phyloP scores from a whole-genome alignment of 441 rosid genomes.

The Adansonia grandidieri region DNA sequence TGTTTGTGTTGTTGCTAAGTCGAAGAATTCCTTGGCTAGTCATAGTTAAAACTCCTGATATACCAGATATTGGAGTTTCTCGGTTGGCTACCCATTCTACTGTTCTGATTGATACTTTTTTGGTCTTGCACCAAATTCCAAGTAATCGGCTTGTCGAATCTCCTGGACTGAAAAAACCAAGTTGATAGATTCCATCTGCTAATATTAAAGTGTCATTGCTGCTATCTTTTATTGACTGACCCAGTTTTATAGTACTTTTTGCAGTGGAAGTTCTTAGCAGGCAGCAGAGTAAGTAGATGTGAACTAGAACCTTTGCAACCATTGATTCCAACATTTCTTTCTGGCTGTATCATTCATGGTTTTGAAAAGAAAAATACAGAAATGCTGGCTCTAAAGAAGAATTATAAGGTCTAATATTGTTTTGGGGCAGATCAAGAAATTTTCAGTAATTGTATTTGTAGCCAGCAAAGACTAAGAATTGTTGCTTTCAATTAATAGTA shows the following conservation, averaged over 20 bases:
- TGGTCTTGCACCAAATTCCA: constrained; percentile 33
- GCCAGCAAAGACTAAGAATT: no score
- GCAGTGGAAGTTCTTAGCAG: background rate
- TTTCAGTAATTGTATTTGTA: no score
- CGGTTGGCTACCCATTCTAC: constrained; percentile 43
- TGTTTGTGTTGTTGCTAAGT: constrained; percentile 20
- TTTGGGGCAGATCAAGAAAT: no score
- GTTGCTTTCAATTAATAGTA: no score
- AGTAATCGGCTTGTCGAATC: constrained; percentile 30
- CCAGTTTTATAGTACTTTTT: constrained; percentile 16
- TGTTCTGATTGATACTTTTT: background rate
- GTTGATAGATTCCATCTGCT: constrained; percentile 26
- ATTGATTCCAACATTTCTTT: no score
- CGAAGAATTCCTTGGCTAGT: background rate
- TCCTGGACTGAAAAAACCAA: constrained; percentile 37
- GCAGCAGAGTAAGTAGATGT: no score
- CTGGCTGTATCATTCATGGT: no score
- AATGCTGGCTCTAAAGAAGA: no score
- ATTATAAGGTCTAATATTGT: no score
- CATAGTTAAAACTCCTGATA: constrained; percentile 27
- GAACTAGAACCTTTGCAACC: no score
- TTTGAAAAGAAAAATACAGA: no score
- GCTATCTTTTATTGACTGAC: constrained; percentile 29
- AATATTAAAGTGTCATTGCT: constrained; percentile 22
- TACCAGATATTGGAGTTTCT: constrained; percentile 29